Evolutionary conservation across 352 stramenopile species (phyloP).

Genomic region (Phytophthora pistaciae): DNA sequence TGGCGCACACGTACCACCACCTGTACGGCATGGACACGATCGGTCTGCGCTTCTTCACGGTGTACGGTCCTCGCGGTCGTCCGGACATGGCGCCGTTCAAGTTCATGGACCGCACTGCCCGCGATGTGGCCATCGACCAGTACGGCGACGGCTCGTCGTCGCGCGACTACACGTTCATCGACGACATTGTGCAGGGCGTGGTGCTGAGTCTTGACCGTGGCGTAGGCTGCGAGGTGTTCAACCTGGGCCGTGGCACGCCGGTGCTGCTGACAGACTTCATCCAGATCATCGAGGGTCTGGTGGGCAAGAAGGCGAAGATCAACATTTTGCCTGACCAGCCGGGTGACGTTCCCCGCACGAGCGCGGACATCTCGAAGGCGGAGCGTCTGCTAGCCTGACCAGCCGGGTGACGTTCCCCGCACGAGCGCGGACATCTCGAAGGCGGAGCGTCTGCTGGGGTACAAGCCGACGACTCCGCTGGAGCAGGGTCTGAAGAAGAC

Average conservation of each 20-base stretch:
- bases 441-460: conserved; percentile 95
- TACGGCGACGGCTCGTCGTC: conserved; percentile 96
- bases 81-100: conserved; percentile 99
- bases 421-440: conserved; percentile 98
- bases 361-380: conserved; percentile 96
- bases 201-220: conserved; percentile 76
- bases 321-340: conserved; percentile 95
- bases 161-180: conserved; percentile 99
- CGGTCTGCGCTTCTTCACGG: conserved; percentile 98
- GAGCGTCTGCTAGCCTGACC: conserved; percentile 92
- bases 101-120: conserved; percentile 97
- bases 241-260: conserved; percentile 95
- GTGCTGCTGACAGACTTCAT: conserved; percentile 97
- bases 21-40: conserved; percentile 96
- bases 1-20: conserved; percentile 98
- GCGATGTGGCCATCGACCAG: conserved; percentile 95
- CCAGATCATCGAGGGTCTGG: conserved; percentile 93
- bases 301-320: conserved; percentile 95
- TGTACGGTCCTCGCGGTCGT: conserved; percentile 96
- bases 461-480: conserved; percentile 94
- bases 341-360: conserved; percentile 97
- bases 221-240: conserved; percentile 96
- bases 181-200: conserved; percentile 98
- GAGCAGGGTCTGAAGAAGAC: conserved; percentile 94
- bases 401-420: conserved; percentile 95